Percentiles rank a stretch among this genome's conserved stretches.
Evolutionary conservation across 768 basidiomycete species (phyloP).

Genomic region (Rhodotorula babjevae): DNA sequence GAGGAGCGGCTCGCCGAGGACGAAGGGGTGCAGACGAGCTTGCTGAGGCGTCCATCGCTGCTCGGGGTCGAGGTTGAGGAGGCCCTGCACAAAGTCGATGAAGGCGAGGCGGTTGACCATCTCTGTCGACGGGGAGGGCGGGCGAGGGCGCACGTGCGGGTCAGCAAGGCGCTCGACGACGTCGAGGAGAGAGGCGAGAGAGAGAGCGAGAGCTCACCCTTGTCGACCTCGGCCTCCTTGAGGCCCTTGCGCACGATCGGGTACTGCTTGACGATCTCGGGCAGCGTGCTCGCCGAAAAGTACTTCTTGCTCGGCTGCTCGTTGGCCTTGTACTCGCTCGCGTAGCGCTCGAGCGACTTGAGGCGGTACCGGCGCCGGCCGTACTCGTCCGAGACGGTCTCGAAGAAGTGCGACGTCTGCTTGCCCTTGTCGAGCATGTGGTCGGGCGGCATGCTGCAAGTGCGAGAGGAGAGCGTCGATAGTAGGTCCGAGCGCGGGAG

Average conservation of each 20-base stretch:
- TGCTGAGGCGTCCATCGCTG: constrained; percentile 97
- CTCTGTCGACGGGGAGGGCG: constrained; percentile 54
- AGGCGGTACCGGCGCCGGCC: constrained; percentile 72
- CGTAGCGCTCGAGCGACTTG: constrained; percentile 91
- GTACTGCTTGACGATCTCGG: constrained; percentile 92
- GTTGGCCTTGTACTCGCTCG: constrained; percentile 85
- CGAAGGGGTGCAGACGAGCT: constrained; percentile 91
- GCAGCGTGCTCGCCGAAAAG: constrained; percentile 87
- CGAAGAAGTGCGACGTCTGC: constrained; percentile 90
- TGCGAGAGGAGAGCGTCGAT: not conserved
- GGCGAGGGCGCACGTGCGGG: not conserved
- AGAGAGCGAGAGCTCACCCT: constrained; percentile 32
- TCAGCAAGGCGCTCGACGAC: not conserved
- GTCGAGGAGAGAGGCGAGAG: not conserved
- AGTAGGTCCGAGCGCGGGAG: not conserved
- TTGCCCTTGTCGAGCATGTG: constrained; percentile 96
- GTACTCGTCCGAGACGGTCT: constrained; percentile 65
- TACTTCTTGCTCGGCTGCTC: constrained; percentile 99
- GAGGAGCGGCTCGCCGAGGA: constrained; percentile 91
- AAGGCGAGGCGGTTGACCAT: constrained; percentile 89
- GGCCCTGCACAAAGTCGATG: constrained; percentile 93
- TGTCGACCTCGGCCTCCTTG: constrained; percentile 68
- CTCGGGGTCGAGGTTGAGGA: constrained; percentile 88
- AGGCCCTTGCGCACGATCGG: constrained; percentile 80
- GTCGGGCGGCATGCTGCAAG: constrained; percentile 69